A percentile compares a stretch with the other conserved stretches of the same genome.
Evolutionary conservation across 225 moss, liverwort and hornwort species (phyloP).

Genomic region (Anthoceros angustus): DNA sequence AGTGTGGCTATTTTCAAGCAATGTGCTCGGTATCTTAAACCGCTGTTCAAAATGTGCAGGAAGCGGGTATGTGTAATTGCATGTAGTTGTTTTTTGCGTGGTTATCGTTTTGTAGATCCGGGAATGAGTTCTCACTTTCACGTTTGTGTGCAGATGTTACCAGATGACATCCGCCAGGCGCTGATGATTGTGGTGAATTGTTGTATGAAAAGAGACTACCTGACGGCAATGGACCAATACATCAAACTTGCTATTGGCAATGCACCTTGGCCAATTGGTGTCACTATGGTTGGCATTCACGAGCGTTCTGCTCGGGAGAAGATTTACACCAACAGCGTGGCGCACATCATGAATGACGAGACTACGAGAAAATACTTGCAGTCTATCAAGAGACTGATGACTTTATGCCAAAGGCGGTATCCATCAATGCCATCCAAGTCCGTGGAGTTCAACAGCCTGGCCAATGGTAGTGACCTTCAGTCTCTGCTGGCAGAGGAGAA

Average conservation of each 20-base stretch:
- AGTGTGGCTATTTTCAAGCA: constrained; percentile 96
- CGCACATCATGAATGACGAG: constrained; percentile 99
- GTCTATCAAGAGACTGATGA: constrained; percentile 98
- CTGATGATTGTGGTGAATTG: constrained; percentile 92
- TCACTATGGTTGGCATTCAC: constrained; percentile 99
- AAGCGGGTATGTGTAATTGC: constrained; percentile 39
- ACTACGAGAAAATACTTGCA: constrained; percentile 96
- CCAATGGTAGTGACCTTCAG: constrained; percentile 91
- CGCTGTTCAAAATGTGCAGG: constrained; percentile 83
- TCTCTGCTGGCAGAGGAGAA: constrained; percentile 68
- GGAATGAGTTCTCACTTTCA: neutral
- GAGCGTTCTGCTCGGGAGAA: constrained; percentile 99
- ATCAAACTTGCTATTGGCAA: constrained; percentile 95
- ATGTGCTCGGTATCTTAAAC: constrained; percentile 94
- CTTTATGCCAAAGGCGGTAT: constrained; percentile 87
- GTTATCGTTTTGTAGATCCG: neutral
- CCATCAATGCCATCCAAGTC: constrained; percentile 98
- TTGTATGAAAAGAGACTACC: constrained; percentile 89
- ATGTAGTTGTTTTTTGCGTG: constrained; percentile 6
- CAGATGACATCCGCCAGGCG: constrained; percentile 82
- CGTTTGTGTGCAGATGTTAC: constrained; percentile 54
- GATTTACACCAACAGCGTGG: constrained; percentile 98
- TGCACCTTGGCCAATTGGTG: constrained; percentile 99
- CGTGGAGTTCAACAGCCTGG: constrained; percentile 96
- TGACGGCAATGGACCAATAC: constrained; percentile 99